phyloP scores from a whole-genome alignment of 306 rosid species.

The Quercus bicolor region DNA sequence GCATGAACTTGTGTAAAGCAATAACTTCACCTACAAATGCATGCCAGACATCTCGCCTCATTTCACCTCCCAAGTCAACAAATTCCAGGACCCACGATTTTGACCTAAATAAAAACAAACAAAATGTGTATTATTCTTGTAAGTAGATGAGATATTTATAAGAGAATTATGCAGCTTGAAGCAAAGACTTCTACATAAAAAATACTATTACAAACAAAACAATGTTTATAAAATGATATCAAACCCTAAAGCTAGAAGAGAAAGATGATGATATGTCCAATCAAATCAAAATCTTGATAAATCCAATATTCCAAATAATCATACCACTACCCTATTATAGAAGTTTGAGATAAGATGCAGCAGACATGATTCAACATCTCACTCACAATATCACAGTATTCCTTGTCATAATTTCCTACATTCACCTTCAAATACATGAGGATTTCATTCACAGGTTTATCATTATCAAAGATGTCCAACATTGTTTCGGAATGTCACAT shows the following conservation, averaged over 20 bases:
- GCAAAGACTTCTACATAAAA: background rate
- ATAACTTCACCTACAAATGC: conserved; percentile 79
- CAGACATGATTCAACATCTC: background rate
- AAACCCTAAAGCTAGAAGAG: background rate
- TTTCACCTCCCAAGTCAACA: conserved; percentile 96
- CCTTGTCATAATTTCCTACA: background rate
- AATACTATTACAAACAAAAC: background rate
- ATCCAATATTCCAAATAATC: background rate
- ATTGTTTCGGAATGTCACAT: background rate
- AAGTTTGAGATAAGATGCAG: background rate
- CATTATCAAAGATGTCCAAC: background rate
- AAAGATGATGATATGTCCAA: background rate
- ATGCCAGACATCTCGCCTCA: conserved; percentile 97
- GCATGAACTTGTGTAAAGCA: conserved; percentile 66
- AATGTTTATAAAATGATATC: background rate
- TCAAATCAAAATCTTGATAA: background rate
- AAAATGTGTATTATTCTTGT: conserved; percentile 6
- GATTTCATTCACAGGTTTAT: background rate
- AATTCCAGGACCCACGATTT: conserved; percentile 80
- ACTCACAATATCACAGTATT: background rate
- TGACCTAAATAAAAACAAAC: conserved; percentile 36
- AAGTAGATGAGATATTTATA: conserved; percentile 17
- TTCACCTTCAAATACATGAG: background rate
- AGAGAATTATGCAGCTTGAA: background rate
- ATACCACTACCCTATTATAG: background rate